Evolutionary conservation across 2,329 filamentous ascomycete species (phyloP), one percentile per base, ranked within the genome.

Genomic region (Fusarium incarnatum): DNA sequence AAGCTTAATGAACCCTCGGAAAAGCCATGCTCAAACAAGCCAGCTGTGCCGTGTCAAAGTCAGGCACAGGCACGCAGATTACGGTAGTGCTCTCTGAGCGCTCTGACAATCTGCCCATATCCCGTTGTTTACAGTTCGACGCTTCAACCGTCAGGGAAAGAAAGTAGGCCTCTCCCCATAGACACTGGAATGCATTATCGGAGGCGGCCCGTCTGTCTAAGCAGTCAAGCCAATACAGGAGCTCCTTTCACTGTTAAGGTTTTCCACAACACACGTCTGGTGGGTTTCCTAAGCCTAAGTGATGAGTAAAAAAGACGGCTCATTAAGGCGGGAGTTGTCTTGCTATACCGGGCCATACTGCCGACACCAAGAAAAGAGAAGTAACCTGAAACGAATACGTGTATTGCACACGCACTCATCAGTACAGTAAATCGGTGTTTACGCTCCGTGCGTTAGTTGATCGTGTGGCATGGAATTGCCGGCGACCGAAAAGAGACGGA

Each of bases 341-440:
- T 25, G 41, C 47, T 58, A 47, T 59, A 59, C 42, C 47, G 54
- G 61, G 47, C 34, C 27, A 54, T 23, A 56, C 34, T 67, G 37
- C 48, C 64, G 53, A 63, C 49, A 64, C 52, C 49, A 57, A 49
- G 44, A 27, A 47, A 42, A 28, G 27, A 46, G 44, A 48, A 48
- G 63, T 54, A 67, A 64, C 67, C 67, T 70, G 67, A 70, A 70
- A 70, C 67, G 62, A 70, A 67, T 67, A 69, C 61, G 50, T 57
- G 46, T 50, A 23, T 55, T 41, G 25, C 58, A 30, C 49, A 25
- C 27, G 22, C 58, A 30, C 49, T 32, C 27, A 6, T 9, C 27
- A 22, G 23, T 50, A 52, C n/a, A n/a, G n/a, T n/a, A 53, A n/a
- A 46, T 50, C 47, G 65, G 53, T n/a, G 53, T 45, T 45, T 44